Evolutionary conservation across 306 rosid genomes (phyloP).

Genomic region (Ceratonia siliqua): DNA sequence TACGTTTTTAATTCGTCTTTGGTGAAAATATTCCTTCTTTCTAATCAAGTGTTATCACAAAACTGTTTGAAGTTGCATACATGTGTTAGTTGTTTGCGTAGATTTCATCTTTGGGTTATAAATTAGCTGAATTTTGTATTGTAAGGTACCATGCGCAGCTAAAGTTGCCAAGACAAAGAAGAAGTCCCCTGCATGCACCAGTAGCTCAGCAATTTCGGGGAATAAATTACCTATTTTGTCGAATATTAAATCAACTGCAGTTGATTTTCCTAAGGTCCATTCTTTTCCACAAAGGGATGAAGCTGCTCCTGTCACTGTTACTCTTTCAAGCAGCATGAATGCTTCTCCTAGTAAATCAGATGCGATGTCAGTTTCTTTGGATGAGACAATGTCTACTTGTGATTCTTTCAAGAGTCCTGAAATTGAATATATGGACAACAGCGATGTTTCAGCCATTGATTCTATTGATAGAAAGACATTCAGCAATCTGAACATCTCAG

Average conservation of each 20-base stretch:
- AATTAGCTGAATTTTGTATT: slow-evolving; percentile 22
- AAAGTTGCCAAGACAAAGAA: slow-evolving; percentile 71
- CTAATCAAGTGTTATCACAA: background rate
- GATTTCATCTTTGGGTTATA: background rate
- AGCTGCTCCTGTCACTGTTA: slow-evolving; percentile 38
- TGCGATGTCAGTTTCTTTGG: slow-evolving; percentile 71
- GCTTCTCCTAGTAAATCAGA: slow-evolving; percentile 82
- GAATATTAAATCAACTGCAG: slow-evolving; percentile 47
- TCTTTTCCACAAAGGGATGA: slow-evolving; percentile 40
- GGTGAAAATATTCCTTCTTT: background rate
- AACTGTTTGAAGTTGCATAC: background rate
- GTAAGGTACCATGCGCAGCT: slow-evolving; percentile 56
- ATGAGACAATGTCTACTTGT: slow-evolving; percentile 84
- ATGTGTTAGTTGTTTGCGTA: background rate
- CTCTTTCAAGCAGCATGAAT: slow-evolving; percentile 52
- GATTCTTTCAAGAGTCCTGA: slow-evolving; percentile 91
- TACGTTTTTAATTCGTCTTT: background rate
- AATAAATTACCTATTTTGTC: slow-evolving; percentile 35
- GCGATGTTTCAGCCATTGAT: slow-evolving; percentile 58
- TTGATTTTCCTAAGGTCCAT: slow-evolving; percentile 48
- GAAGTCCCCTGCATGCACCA: slow-evolving; percentile 43
- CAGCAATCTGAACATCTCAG: slow-evolving; percentile 71
- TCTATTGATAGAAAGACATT: slow-evolving; percentile 72
- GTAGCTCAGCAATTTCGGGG: slow-evolving; percentile 28
- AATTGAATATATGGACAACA: slow-evolving; percentile 79